These are phyloP conservation scores for Ephemerocybe angulata DNA, from an alignment of 768 basidiomycete species.

Conservation along the genomic window DNA sequence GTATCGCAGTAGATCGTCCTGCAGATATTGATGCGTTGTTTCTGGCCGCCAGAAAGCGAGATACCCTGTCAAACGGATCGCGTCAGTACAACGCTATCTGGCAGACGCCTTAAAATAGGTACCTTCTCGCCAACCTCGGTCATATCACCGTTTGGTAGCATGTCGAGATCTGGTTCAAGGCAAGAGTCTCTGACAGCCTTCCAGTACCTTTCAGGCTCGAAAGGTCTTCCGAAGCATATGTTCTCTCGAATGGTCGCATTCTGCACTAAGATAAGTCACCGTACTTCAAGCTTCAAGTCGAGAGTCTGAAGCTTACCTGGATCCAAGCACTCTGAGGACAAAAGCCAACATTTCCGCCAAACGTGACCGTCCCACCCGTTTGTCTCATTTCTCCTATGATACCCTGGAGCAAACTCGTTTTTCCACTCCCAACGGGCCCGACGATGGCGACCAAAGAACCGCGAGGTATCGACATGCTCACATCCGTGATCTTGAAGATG, in stretches of 20 bases:
- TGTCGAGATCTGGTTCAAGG: constrained; percentile 74
- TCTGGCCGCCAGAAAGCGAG: constrained; percentile 78
- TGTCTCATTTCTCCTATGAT: constrained; percentile 82
- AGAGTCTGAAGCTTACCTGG: constrained; percentile 41
- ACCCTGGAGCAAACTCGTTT: constrained; percentile 69
- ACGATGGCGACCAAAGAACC: constrained; percentile 84
- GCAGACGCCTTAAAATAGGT: not conserved
- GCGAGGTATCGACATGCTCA: constrained; percentile 66
- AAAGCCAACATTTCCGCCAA: constrained; percentile 77
- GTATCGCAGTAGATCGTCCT: constrained; percentile 84
- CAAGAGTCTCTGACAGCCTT: constrained; percentile 73
- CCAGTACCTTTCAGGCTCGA: constrained; percentile 81
- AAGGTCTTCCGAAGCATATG: constrained; percentile 81
- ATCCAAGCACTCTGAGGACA: constrained; percentile 92
- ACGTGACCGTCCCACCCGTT: constrained; percentile 59
- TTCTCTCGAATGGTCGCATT: constrained; percentile 88
- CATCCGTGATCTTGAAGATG: constrained; percentile 60
- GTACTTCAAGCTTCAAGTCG: constrained; percentile 5
- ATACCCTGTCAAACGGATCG: constrained; percentile 62
- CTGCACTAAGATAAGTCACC: constrained; percentile 26
- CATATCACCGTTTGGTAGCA: constrained; percentile 72
- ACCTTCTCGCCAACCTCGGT: constrained; percentile 81
- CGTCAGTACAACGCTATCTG: constrained; percentile 4
- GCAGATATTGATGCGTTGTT: constrained; percentile 80
- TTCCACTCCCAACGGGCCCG: constrained; percentile 73